These are phyloP conservation scores for Colletotrichum nymphaeae DNA, from an alignment of 2,329 filamentous ascomycete species.

Conservation along the genomic window DNA sequence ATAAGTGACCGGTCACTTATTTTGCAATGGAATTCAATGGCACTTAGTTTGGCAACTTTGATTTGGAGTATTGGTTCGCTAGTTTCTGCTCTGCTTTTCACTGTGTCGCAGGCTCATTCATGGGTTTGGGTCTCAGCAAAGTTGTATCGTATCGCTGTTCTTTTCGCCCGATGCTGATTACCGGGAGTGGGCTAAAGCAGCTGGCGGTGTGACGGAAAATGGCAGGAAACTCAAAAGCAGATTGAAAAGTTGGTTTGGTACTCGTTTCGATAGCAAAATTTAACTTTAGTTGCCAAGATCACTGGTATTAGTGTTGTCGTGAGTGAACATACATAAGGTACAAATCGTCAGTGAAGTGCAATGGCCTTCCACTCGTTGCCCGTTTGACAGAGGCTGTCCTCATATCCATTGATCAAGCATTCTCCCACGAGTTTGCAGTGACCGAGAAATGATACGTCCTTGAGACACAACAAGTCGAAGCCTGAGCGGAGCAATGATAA, in stretches of 20 bases:
- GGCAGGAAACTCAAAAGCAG: constrained; percentile 7
- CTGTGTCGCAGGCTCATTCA: background rate
- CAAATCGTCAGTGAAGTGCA: background rate
- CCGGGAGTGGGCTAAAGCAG: background rate
- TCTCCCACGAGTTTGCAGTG: background rate
- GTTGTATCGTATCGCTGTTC: constrained; percentile 13
- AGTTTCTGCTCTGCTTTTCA: background rate
- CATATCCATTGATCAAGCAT: background rate
- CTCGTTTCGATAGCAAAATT: constrained; percentile 7
- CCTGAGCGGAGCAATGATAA: no score
- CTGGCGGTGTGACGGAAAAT: constrained; percentile 20
- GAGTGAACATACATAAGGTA: background rate
- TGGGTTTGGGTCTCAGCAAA: background rate
- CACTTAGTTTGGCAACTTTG: constrained; percentile 2
- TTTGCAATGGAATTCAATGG: background rate
- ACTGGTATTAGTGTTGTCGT: background rate
- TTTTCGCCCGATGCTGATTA: background rate
- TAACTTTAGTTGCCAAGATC: constrained; percentile 14
- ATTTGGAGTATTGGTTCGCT: background rate
- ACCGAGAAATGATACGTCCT: no score
- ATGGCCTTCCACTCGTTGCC: background rate
- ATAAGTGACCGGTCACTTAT: constrained; percentile 25
- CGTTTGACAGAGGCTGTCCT: background rate
- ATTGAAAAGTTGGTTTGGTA: constrained; percentile 14
- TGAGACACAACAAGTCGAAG: no score